Evolutionary conservation across 2,329 filamentous ascomycete species (phyloP), one percentile per base, ranked within the genome.

Genomic region (Talaromyces marneffei): DNA sequence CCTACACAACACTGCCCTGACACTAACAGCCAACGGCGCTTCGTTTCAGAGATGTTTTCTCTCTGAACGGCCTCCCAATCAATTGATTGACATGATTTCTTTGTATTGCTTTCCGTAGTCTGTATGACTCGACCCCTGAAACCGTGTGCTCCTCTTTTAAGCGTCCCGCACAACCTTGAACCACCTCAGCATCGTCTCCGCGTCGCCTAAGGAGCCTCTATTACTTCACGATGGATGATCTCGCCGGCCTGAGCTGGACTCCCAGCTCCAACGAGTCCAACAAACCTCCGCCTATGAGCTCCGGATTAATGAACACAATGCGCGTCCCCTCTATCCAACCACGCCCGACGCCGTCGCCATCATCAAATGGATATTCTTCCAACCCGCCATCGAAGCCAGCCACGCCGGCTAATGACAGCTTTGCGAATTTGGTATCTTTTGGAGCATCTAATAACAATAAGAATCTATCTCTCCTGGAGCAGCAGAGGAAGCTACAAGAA

Each of bases 401-500:
- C 33, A 76, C 77, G 7, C 75, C 77, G 10, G 71, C 73, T 25
- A 77, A 75, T 60, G 79, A 81, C 65, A 81, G 78, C 67, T 93
- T 91, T 35, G 80, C 78, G 25, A 92, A 79, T 56, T 81, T 83
- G 31, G 84, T 79, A 62, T 93, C 89, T 63, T 87, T 89, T 63
- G 69, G 66, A 33, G 69, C 73, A 3, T 68, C 73, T 14, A 68
- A 72, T 44, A 84, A 82, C 29, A 84, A 82, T 31, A 88, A 86
- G 73, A 94, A 89, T 65, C 79, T 97, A 16, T 85, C 85, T 1
- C 78, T 89, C 8, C 77, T 84, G 60, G 85, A 88, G 69, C 82
- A 85, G 57, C 86, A 89, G 72, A 83, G 79, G 69, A 88, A 85
- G 64, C 77, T 96, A 66, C 85, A 89, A 66, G 90, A 96, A 74